phyloP scores from a whole-genome alignment of 2,329 filamentous ascomycete species.

The Chaetomiaceae sp. region DNA sequence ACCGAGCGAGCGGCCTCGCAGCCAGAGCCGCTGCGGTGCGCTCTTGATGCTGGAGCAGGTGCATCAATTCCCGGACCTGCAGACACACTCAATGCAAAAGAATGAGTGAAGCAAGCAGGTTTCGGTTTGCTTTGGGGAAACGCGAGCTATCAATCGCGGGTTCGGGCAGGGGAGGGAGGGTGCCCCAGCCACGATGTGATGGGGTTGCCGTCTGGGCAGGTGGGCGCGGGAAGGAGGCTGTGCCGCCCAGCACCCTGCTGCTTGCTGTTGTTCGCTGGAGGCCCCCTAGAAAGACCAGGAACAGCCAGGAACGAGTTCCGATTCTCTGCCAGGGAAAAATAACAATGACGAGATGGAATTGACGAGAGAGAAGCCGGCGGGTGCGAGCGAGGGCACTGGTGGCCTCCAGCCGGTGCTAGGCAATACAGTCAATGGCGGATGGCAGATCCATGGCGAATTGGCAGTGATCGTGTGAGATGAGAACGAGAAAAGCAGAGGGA shows the following conservation, averaged over 20 bases:
- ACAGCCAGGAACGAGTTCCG: neutral
- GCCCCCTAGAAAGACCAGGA: neutral
- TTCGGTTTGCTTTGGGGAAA: conserved; percentile 1
- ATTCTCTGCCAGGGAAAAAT: neutral
- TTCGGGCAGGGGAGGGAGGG: conserved; percentile 1
- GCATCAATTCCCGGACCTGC: conserved; percentile 11
- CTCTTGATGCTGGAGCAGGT: conserved; percentile 3
- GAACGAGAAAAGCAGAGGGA: neutral
- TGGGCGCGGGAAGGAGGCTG: conserved; percentile 10
- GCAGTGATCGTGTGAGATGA: neutral
- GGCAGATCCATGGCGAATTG: conserved; percentile 2
- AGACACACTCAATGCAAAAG: conserved; percentile 1
- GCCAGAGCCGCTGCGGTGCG: conserved; percentile 11
- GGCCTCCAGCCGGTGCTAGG: conserved; percentile 6
- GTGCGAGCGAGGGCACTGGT: neutral
- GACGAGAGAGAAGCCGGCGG: neutral
- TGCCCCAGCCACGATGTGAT: conserved; percentile 12
- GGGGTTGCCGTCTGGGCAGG: neutral
- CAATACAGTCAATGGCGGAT: neutral
- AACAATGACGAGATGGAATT: no score
- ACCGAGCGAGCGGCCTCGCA: conserved; percentile 19
- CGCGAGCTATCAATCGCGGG: conserved; percentile 6
- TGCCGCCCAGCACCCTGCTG: conserved; percentile 4
- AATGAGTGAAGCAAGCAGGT: neutral
- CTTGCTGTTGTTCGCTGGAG: conserved; percentile 8